A percentile compares a stretch with the other conserved stretches of the same genome.
phyloP scores from a whole-genome alignment of 306 rosid species.

The Hippophae rhamnoides region DNA sequence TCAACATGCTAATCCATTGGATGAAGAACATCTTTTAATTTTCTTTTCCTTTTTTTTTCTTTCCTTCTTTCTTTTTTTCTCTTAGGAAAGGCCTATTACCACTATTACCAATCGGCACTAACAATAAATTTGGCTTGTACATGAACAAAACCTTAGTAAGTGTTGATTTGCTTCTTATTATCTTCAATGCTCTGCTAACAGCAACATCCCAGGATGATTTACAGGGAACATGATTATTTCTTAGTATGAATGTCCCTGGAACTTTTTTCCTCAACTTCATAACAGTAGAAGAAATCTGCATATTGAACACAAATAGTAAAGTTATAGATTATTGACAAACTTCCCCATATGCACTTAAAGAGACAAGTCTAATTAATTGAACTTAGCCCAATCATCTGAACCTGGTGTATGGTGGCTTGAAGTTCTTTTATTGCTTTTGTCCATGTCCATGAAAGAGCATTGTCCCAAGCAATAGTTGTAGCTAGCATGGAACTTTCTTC shows the following conservation, averaged over 20 bases:
- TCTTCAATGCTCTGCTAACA: constrained; percentile 64
- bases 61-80: no score
- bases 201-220: constrained; percentile 59
- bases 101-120: constrained; percentile 4
- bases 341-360: not conserved
- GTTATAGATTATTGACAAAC: not conserved
- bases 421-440: constrained; percentile 52
- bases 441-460: constrained; percentile 65
- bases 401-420: constrained; percentile 59
- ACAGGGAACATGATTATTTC: constrained; percentile 52
- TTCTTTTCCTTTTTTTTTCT: no score
- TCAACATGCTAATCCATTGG: constrained; percentile 1
- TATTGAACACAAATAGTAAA: constrained; percentile 8
- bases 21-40: no score
- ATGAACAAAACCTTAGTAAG: constrained; percentile 44
- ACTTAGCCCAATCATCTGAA: constrained; percentile 12
- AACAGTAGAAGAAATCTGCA: constrained; percentile 63
- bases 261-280: constrained; percentile 40
- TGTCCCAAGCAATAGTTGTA: constrained; percentile 82
- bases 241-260: constrained; percentile 47
- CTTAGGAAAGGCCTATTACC: not conserved
- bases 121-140: constrained; percentile 5
- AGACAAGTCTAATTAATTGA: not conserved
- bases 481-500: constrained; percentile 77
- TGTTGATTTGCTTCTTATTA: constrained; percentile 49